Base-by-base conservation (phyloP, 495 filamentous ascomycete genomes). In the Penicillium pancosmium region DNA sequence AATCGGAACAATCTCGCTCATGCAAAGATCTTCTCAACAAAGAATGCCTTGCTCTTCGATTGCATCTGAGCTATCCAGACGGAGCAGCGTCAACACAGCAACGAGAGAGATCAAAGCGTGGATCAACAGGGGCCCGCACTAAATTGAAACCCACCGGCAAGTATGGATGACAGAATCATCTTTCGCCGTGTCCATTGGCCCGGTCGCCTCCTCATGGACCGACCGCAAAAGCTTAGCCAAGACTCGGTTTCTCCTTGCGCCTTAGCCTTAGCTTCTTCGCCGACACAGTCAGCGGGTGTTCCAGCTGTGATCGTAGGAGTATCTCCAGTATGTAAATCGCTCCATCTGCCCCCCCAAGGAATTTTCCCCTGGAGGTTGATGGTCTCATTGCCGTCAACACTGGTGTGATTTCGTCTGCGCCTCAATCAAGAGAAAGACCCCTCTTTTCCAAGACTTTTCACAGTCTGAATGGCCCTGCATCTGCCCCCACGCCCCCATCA, bases 141-240 rank as follows among this genome's bases (percentile, higher is more conserved):
- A 31, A 8, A 31, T 31, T 31, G 27, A 31, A 31, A 8, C 27
- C 27, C 27, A 54, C 12, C 9, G 34, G 54, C 7, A 23, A 35
- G 47, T 6, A 44, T n/a, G 15, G 33, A 18, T 57, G 44, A 57
- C 54, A 44, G 41, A 44, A 7, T 19, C 12, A 16, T 15, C 13
- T 46, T 7, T 1, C 15, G 11, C 10, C 11, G 5, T 15, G 13
- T 25, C 36, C 16, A 62, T 62, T 62, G 60, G 60, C 44, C 23
- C 40, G 1, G 16, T 41, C 25, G 8, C 6, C 6, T 25, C n/a
- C 44, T 35, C 50, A 36, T 52, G 41, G 44, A 16, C 49, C 54
- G 40, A 55, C 40, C 49, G 5, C 35, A 62, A 62, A 62, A 62
- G 60, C 60, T 62, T 62, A 55, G 43, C 46, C 10, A 23, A 27